These are phyloP conservation scores for Fusarium cicatricum DNA, from an alignment of 2,329 filamentous ascomycete genomes.

Conservation along the genomic window DNA sequence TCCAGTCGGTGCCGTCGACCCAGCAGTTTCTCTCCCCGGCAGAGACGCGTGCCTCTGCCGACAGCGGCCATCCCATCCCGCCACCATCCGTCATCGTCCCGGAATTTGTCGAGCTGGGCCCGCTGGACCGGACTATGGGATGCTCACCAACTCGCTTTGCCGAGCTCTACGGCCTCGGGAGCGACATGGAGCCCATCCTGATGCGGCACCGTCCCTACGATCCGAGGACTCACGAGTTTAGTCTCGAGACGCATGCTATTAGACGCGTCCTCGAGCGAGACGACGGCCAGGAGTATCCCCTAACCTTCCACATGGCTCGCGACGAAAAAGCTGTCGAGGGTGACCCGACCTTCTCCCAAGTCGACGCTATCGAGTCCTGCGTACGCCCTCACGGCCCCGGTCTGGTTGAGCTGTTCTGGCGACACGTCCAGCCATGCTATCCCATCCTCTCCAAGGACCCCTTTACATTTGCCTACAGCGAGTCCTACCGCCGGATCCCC, in stretches of 20 bases:
- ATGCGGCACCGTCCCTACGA: conserved; percentile 61
- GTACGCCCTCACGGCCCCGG: conserved; percentile 66
- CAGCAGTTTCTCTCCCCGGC: conserved; percentile 39
- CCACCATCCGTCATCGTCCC: conserved; percentile 30
- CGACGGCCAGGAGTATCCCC: conserved; percentile 43
- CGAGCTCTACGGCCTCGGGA: conserved; percentile 46
- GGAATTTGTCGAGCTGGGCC: conserved; percentile 18
- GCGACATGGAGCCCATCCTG: conserved; percentile 47
- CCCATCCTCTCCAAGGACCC: conserved; percentile 63
- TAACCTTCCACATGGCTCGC: conserved; percentile 46
- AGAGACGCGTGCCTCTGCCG: conserved; percentile 39
- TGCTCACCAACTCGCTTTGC: conserved; percentile 40
- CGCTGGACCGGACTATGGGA: conserved; percentile 38
- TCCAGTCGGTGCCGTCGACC: conserved; percentile 30
- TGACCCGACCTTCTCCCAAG: conserved; percentile 36
- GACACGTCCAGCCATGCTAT: conserved; percentile 62
- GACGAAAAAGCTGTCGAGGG: conserved; percentile 43
- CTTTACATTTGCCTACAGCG: conserved; percentile 61
- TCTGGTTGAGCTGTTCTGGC: conserved; percentile 69
- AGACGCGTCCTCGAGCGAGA: conserved; percentile 63
- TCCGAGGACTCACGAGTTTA: conserved; percentile 47
- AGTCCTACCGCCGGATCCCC: conserved; percentile 60
- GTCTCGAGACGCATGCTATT: conserved; percentile 69
- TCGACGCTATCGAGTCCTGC: conserved; percentile 62
- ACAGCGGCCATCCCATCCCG: conserved; percentile 27